A percentile compares a stretch with the other conserved stretches of the same genome.
Evolutionary conservation across 2,329 filamentous ascomycete genomes (phyloP).

Genomic region (Neopestalotiopsis clavispora): DNA sequence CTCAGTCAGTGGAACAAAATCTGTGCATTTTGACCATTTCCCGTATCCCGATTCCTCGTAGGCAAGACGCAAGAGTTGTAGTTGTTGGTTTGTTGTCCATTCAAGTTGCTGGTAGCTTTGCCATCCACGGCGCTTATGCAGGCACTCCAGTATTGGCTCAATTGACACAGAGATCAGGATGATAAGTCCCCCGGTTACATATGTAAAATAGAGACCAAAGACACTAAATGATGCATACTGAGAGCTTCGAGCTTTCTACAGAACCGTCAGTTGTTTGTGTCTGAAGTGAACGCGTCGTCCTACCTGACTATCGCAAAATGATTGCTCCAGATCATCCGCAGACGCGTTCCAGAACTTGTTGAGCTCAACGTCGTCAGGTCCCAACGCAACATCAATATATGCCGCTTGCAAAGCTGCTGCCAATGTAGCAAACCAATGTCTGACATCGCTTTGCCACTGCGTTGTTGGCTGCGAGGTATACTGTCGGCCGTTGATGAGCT

Average conservation of each 20-base stretch:
- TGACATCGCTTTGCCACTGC: too few relatives aligned
- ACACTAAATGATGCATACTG: too few relatives aligned
- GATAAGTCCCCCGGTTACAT: background rate
- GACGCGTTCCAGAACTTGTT: too few relatives aligned
- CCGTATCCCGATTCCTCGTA: background rate
- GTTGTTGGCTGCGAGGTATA: too few relatives aligned
- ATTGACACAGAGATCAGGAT: background rate
- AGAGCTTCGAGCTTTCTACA: too few relatives aligned
- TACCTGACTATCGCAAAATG: background rate
- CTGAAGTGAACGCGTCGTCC: background rate
- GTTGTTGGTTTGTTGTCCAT: background rate
- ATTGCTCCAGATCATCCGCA: too few relatives aligned
- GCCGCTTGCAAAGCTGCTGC: too few relatives aligned
- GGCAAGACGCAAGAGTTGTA: background rate
- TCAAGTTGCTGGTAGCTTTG: background rate
- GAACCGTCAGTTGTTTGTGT: background rate
- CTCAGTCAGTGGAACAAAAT: background rate
- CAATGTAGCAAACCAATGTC: too few relatives aligned
- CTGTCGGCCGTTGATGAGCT: too few relatives aligned
- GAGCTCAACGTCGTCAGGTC: too few relatives aligned
- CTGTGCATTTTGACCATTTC: background rate
- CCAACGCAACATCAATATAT: too few relatives aligned
- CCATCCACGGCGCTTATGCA: background rate
- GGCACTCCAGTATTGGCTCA: background rate
- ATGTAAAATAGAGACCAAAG: background rate